Percentiles rank a stretch among this genome's conserved stretches.
Evolutionary conservation across 805 yeast species (phyloP).

Genomic region (Starmerella bombi): DNA sequence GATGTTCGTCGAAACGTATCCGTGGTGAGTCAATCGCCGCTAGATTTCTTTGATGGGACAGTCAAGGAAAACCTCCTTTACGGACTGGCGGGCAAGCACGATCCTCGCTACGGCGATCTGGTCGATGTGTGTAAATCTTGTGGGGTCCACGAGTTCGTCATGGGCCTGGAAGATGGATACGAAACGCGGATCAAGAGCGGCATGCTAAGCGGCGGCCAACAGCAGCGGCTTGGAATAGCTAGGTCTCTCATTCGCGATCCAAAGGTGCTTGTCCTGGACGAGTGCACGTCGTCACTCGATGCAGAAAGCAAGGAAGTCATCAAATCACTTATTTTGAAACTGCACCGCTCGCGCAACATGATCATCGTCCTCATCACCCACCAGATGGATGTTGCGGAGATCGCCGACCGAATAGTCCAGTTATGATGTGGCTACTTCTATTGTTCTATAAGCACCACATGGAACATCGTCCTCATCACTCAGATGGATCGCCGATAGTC

Average conservation of each 20-base stretch:
- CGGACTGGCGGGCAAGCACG: conserved; percentile 5
- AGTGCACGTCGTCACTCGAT: conserved; percentile 81
- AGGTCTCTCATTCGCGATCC: conserved; percentile 66
- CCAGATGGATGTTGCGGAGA: conserved; percentile 48
- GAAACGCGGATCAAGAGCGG: conserved; percentile 42
- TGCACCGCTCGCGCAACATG: conserved; percentile 29
- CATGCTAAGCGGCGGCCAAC: conserved; percentile 77
- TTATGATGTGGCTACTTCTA: too few species aligned
- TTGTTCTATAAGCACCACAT: too few species aligned
- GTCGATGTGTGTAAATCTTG: conserved; percentile 30
- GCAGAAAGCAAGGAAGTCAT: conserved; percentile 42
- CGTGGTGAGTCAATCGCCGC: conserved; percentile 64
- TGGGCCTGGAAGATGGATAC: conserved; percentile 42
- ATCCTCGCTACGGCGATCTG: not conserved
- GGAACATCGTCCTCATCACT: too few species aligned
- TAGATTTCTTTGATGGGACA: conserved; percentile 54
- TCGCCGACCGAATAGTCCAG: conserved; percentile 38
- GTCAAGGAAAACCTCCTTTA: conserved; percentile 48
- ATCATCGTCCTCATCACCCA: conserved; percentile 61
- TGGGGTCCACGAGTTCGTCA: conserved; percentile 42
- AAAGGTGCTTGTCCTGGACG: conserved; percentile 57
- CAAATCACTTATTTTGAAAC: conserved; percentile 35
- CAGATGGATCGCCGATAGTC: too few species aligned
- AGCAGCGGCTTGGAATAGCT: conserved; percentile 73
- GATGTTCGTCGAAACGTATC: conserved; percentile 44